Evolutionary conservation across 352 stramenopile species (phyloP).

Genomic region (Pythium aquatile): DNA sequence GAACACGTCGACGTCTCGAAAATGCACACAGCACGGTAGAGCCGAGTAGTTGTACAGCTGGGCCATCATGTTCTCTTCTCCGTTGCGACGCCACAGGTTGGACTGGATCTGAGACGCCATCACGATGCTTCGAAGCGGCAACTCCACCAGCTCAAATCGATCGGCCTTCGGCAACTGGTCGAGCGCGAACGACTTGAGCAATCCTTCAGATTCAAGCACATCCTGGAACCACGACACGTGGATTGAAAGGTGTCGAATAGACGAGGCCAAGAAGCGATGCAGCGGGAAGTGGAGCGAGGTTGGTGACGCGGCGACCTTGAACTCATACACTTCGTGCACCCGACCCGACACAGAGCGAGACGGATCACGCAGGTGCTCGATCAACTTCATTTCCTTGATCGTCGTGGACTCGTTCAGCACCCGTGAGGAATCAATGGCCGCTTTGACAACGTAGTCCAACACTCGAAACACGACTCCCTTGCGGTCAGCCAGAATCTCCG

Average conservation of each 20-base stretch:
- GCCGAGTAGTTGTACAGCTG: constrained; percentile 90
- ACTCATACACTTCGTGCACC: constrained; percentile 46
- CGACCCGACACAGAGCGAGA: background rate
- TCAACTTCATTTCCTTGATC: constrained; percentile 48
- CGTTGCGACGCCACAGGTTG: constrained; percentile 84
- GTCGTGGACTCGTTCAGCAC: constrained; percentile 44
- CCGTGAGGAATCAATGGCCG: constrained; percentile 43
- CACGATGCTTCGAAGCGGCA: constrained; percentile 77
- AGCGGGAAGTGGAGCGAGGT: constrained; percentile 81
- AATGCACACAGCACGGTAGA: constrained; percentile 85
- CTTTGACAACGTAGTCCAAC: constrained; percentile 45
- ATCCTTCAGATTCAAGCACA: constrained; percentile 40
- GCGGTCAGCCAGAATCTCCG: constrained; percentile 33
- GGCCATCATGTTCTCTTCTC: constrained; percentile 88
- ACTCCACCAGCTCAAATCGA: constrained; percentile 66
- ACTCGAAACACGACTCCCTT: constrained; percentile 41
- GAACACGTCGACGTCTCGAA: constrained; percentile 78
- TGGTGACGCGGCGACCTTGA: constrained; percentile 56
- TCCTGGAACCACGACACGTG: constrained; percentile 52
- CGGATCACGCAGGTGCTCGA: constrained; percentile 30
- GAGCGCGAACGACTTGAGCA: constrained; percentile 63
- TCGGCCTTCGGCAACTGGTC: constrained; percentile 42
- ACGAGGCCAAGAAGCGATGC: constrained; percentile 76
- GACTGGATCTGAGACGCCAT: constrained; percentile 89
- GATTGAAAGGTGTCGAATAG: constrained; percentile 66